Evolutionary conservation across 495 filamentous ascomycete species (phyloP), one percentile per base, ranked within the genome.

Genomic region (Annulohypoxylon maeteangense): DNA sequence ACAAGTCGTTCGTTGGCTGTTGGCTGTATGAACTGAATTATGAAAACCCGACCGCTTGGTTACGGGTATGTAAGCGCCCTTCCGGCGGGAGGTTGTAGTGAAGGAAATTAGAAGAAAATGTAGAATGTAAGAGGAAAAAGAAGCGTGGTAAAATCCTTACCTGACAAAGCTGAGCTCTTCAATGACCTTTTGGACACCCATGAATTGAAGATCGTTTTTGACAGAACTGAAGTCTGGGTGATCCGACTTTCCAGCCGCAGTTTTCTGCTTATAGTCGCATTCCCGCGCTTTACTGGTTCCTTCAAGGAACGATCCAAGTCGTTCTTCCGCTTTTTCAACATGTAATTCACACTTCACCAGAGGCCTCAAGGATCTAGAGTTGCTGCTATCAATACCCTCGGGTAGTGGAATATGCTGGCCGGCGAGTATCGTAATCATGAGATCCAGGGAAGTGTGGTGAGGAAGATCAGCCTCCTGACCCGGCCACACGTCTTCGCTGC

Each of bases 281-380:
- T 73, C 69, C 10, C 70, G 68, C 22, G 44, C 51, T 25, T 53
- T 72, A 45, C 51, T 25, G 23, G 22, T 60, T 16, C 47, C 69
- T 42, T 73, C 69, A 45, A 63, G 57, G 2, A 64, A 50, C 29
- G n/a, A 47, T 10, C 50, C 67, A n/a, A 62, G 32, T 14, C 59
- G 80, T 75, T 62, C 85, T 72, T 76, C 75, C 22, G 60, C 86
- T 86, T 80, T 82, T 42, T 92, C 91, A 6, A 93, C 86, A 75
- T 97, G 93, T 62, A 98, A 76, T 70, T 94, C 91, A 62, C 90
- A 89, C 76, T 91, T 94, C 36, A 98, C 86, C 10, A 74, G 8
- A n/a, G 82, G 80, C 18, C 76, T 78, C 16, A 83, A 72, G 14
- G 68, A 68, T 29, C 65, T 67, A 12, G 72, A 60, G 50, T 72